A percentile compares a stretch with the other conserved stretches of the same genome.
Conservation (phyloP, 768 basidiomycete species). For the Suillus fuscotomentosus region DNA sequence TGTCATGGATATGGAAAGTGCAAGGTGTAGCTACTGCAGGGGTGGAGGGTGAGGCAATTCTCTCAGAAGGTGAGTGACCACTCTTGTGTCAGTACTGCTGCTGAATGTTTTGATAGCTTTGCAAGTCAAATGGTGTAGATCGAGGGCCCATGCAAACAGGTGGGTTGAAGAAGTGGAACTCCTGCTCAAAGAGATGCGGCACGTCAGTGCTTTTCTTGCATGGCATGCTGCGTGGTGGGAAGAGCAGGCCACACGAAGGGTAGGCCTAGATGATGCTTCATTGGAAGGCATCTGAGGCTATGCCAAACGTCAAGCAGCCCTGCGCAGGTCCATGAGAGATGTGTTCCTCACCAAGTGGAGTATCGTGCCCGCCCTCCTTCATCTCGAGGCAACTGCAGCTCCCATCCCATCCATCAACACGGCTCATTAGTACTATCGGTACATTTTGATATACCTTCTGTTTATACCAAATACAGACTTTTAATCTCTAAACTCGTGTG, state of each 20-base stretch:
- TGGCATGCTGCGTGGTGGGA: constrained; percentile 1
- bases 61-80: background rate
- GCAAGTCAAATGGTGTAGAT: background rate
- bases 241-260: background rate
- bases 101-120: background rate
- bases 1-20: constrained; percentile 1
- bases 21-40: background rate
- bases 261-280: background rate
- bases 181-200: background rate
- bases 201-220: background rate
- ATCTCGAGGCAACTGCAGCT: background rate
- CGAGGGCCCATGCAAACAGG: background rate
- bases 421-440: background rate
- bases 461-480: background rate
- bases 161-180: background rate
- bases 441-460: background rate
- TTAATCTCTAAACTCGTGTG: background rate
- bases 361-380: background rate
- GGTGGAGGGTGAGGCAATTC: background rate
- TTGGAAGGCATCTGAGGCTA: background rate
- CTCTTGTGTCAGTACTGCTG: background rate
- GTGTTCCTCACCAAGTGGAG: background rate
- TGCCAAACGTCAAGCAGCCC: background rate
- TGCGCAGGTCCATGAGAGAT: background rate
- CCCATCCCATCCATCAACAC: background rate